Evolutionary conservation across 2,329 filamentous ascomycete genomes (phyloP), one percentile per base, ranked within the genome.

Genomic region (Ampelomyces quisqualis): DNA sequence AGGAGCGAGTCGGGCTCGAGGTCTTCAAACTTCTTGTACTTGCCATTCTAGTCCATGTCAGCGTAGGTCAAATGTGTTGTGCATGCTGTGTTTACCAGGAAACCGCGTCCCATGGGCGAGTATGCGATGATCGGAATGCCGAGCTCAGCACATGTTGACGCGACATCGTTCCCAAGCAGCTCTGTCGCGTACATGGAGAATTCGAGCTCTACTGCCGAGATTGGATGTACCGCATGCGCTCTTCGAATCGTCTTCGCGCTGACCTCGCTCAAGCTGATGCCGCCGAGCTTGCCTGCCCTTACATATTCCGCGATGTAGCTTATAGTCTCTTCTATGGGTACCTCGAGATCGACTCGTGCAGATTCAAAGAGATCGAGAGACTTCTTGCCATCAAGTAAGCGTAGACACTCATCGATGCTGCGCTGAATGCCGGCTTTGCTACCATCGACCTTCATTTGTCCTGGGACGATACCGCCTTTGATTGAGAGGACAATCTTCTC

Each of bases 101-200:
- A 77, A 1, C 81, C 81, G 18, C 78, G 72, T 4, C 85, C 82
- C 0, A 90, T 72, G 1, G 87, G 86, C 30, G 83, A 84, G 68
- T 89, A 90, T 3, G 65, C 64, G n/a, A 88, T 68, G 33, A 90
- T 70, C 0, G 85, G 82, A 45, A 91, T 88, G 32, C 74, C 70
- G 31, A 85, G 67, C 60, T 90, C 76, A 1, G 71, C 75, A 47
- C 80, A 83, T 1, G 76, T 71, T 38, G 71, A 58, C 2, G 77
- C 77, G 1, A 84, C 73, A 13, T 75, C 80, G 46, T 84, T 83
- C 13, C 75, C 62, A 4, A 82, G 62, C 31, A 81, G 76, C 18
- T 81, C 75, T 2, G 77, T 79, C 5, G 69, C 69, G 70, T 74
- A 84, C 2, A 82, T 68, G 11, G 74, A 78, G 40, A 83, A 70